Conservation (phyloP, 1,284 basidiomycete species). For the Coniferiporia weirii region DNA sequence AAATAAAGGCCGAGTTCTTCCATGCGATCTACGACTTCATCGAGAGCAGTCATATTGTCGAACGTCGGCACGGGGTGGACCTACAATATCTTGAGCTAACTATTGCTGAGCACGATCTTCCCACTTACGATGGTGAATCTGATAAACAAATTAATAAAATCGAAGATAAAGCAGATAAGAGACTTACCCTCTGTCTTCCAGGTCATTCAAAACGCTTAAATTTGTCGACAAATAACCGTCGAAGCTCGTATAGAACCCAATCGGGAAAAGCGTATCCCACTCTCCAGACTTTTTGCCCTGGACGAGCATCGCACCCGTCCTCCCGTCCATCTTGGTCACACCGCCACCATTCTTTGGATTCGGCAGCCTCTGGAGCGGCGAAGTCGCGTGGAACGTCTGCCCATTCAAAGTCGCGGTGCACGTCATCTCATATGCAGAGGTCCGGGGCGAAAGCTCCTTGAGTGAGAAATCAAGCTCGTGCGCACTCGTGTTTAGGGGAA, state of each 20-base stretch:
- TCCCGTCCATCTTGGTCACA: constrained; percentile 49
- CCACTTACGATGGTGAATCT: constrained; percentile 31
- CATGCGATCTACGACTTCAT: constrained; percentile 60
- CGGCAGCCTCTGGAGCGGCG: constrained; percentile 55
- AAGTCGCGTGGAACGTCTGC: constrained; percentile 41
- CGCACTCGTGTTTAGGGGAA: constrained; percentile 51
- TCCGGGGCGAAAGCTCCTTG: constrained; percentile 37
- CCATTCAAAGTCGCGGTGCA: constrained; percentile 40
- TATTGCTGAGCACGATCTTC: neutral
- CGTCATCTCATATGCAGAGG: constrained; percentile 42
- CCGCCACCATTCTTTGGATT: constrained; percentile 37
- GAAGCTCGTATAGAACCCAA: constrained; percentile 72
- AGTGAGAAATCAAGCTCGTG: constrained; percentile 48
- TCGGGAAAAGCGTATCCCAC: constrained; percentile 59
- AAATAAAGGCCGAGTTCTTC: constrained; percentile 65
- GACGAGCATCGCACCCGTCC: constrained; percentile 63
- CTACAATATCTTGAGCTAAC: constrained; percentile 32
- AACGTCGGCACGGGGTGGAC: constrained; percentile 31
- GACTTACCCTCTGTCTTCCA: constrained; percentile 58
- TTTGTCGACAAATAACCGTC: constrained; percentile 53
- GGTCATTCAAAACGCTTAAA: constrained; percentile 48
- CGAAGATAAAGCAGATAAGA: constrained; percentile 17
- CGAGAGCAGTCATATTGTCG: constrained; percentile 50
- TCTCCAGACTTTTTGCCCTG: constrained; percentile 42
- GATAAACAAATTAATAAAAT: neutral